Base-by-base conservation (phyloP, 768 basidiomycete species). In the Fomitopsis pulvina region DNA sequence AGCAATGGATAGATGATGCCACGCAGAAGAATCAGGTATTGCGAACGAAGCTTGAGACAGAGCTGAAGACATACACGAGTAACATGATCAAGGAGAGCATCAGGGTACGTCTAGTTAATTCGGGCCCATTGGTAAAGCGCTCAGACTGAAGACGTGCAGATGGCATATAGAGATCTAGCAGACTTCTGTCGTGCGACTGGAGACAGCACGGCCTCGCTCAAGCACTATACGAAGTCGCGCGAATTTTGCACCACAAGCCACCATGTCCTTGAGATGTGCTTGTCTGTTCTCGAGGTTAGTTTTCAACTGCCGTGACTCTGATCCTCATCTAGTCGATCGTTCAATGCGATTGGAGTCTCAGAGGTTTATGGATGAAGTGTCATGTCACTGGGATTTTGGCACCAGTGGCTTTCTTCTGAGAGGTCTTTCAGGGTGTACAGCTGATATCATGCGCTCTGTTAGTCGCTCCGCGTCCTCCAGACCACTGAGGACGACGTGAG, bases 81-180 rank as follows among this genome's bases (percentile, higher is more conserved):
- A 98, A 96, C 65, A 86, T 97, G 84, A 96, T 98, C 74, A 98
- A 96, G 68, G 95, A 98, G 76, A 93, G 90, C 75, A 94, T 96
- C 58, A 74, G 95, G 60, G 92, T 95, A 63, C 62, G 77, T 71
- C 14, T 1, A 27, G 25, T n/a, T n/a, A n/a, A n/a, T n/a, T n/a
- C n/a, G n/a, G n/a, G n/a, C n/a, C n/a, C n/a, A n/a, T n/a, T n/a
- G n/a, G n/a, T n/a, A n/a, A n/a, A n/a, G n/a, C 26, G n/a, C n/a
- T n/a, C n/a, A n/a, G n/a, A n/a, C n/a, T n/a, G n/a, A 38, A 29
- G 30, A 26, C 41, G 41, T 20, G n/a, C 63, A 93, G 91, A 91
- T 95, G 90, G 88, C 81, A 0, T 83, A 94, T 66, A 77, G 93
- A 49, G 94, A 97, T 59, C 74, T 96, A 30, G 93, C 87, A 8